Base-by-base conservation (phyloP, 176 grass and related monocot species). In the Oryza coarctata region DNA sequence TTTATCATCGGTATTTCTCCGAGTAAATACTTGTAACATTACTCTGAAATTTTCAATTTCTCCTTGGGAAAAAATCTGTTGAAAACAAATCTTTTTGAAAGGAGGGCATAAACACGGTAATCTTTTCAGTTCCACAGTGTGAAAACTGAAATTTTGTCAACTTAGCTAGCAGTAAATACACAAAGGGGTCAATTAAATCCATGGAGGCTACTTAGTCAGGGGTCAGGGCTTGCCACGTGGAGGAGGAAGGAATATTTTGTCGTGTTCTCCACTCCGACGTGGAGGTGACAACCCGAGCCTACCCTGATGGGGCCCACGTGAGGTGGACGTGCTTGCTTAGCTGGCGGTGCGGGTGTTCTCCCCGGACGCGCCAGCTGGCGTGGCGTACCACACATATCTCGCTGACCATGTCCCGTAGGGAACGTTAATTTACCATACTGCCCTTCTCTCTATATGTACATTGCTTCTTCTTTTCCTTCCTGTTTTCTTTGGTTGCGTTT, bases 301-400 rank as follows among this genome's bases (percentile, higher is more conserved):
- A 60, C 18, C 49, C 49, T 8, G 12, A 2, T 0, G 55, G n/a
- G n/a, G 7, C 55, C 6, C 55, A 11, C 55, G 23, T 60, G n/a
- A 60, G 50, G 50, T 25, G 55, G 20, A 25, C 15, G 70, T 23
- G 66, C 80, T 89, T 23, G 66, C 80, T 89, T 70, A 85, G 77
- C 89, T 91, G 89, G 89, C 62, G 41, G 31, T 10, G n/a, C n/a
- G 55, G n/a, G 9, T 73, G 61, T 83, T 86, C 63, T 86, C 50
- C 40, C 61, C 60, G 23, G 39, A 68, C 77, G 39, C 30, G 74
- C 75, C 60, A 93, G 71, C 80, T 87, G 76, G 70, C 76, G 77
- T 28, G 68, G 28, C 45, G 30, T 35, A 65, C 33, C 22, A 76
- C 80, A 77, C 87, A 73, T 80, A 83, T 76, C 70, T 80, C 73